phyloP scores from a whole-genome alignment of 345 rosid genomes.

The Aquilaria yunnanensis region DNA sequence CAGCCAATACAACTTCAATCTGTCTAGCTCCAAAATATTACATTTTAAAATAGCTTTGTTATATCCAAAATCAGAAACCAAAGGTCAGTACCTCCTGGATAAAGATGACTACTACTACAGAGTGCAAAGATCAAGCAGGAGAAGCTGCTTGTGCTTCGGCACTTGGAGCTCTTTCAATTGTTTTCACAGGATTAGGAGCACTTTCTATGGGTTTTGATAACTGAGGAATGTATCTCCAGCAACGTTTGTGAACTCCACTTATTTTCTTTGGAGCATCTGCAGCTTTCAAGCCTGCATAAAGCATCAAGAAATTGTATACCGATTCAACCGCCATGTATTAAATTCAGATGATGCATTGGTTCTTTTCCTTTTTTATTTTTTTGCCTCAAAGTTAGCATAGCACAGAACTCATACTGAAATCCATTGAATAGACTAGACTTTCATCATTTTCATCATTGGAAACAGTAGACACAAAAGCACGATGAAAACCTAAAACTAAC shows the following conservation, averaged over 20 bases:
- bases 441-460: too few species aligned
- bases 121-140: too few species aligned
- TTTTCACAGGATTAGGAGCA: conserved; percentile 13
- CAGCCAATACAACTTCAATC: too few species aligned
- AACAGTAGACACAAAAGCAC: too few species aligned
- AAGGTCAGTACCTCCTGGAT: too few species aligned
- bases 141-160: conserved; percentile 47
- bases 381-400: neutral
- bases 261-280: conserved; percentile 84
- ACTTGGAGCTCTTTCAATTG: conserved; percentile 32
- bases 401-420: too few species aligned
- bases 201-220: conserved; percentile 28
- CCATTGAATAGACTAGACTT: too few species aligned
- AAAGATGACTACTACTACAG: too few species aligned
- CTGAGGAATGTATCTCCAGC: conserved; percentile 83
- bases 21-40: too few species aligned
- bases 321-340: conserved; percentile 1
- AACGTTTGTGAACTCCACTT: conserved; percentile 84
- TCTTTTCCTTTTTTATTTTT: neutral
- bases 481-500: too few species aligned
- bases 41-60: too few species aligned
- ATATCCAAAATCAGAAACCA: too few species aligned
- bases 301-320: conserved; percentile 5
- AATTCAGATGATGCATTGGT: neutral
- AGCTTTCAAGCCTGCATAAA: conserved; percentile 50